Percentiles rank a stretch among this genome's conserved stretches.
Evolutionary conservation across 805 yeast genomes (phyloP).

Genomic region (Candida caryicola): DNA sequence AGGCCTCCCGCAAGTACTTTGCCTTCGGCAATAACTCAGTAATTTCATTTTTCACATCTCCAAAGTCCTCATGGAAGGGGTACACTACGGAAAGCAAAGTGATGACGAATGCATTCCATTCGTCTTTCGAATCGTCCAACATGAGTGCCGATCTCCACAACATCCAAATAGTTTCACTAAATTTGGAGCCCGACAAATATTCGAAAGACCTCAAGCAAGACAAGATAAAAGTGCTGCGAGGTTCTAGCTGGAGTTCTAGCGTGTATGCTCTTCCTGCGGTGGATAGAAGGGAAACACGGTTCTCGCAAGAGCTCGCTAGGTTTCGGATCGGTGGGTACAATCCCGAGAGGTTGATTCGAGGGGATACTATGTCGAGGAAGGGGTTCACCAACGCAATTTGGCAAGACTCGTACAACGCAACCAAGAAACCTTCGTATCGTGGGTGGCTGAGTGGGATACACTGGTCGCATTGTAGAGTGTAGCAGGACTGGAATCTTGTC

Average conservation of each 20-base stretch:
- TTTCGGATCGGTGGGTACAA: constrained; percentile 17
- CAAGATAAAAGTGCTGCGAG: constrained; percentile 42
- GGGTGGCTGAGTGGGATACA: constrained; percentile 36
- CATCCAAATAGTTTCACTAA: constrained; percentile 57
- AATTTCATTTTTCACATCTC: constrained; percentile 21
- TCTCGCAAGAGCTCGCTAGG: constrained; percentile 29
- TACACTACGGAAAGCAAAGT: constrained; percentile 49
- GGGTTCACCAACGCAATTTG: constrained; percentile 52
- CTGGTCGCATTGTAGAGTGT: constrained; percentile 31
- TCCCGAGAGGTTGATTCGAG: constrained; percentile 14
- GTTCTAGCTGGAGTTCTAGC: constrained; percentile 40
- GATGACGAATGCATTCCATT: constrained; percentile 59
- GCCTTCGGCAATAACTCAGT: constrained; percentile 33
- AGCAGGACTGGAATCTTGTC: constrained; percentile 27
- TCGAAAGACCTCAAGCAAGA: constrained; percentile 50
- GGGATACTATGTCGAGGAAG: constrained; percentile 48
- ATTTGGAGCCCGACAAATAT: constrained; percentile 55
- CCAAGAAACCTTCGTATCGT: constrained; percentile 43
- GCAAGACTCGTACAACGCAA: constrained; percentile 36
- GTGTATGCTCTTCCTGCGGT: constrained; percentile 20
- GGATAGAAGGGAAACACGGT: constrained; percentile 24
- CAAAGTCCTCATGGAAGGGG: constrained; percentile 39
- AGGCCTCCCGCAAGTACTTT: constrained; percentile 21
- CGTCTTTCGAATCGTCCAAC: constrained; percentile 40
- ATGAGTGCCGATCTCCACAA: constrained; percentile 59